Base-by-base conservation (phyloP, 345 rosid species). In the Citrus glauca region DNA sequence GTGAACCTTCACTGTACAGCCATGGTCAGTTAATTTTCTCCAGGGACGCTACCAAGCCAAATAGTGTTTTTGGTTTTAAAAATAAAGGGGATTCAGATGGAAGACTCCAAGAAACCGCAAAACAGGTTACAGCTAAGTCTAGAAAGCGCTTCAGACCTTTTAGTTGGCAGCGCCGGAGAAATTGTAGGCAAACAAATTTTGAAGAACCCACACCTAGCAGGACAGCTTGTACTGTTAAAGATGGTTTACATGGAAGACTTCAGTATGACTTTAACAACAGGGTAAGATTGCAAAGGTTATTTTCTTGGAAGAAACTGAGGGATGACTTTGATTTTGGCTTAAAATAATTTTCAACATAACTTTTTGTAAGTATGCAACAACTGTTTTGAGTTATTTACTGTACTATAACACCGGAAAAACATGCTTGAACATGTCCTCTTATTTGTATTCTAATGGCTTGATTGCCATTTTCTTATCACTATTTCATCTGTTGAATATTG, bases 151-250 rank as follows among this genome's bases (percentile, higher is more conserved):
- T 62, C 55, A 81, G 88, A 76, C 77, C 82, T 6, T 81, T 83
- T 79, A 79, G 73, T 50, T 79, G 88, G 89, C 87, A 84, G 80
- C 86, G 86, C 20, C 3, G 11, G 64, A 86, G 74, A 74, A 84
- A 66, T 78, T 76, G 33, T 55, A 82, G 71, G 68, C 57, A 24
- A 57, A 28, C 72, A 57, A 75, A 64, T 76, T 53, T 42, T 62
- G 80, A 77, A 76, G 80, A 72, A 75, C 48, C 55, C 73, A 66
- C 27, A 71, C 33, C 56, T 75, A 53, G 42, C 10, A 4, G 45
- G 22, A 53, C 32, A 50, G n/a, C 38, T 37, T 53, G 27, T 62
- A 64, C 22, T 35, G 73, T 57, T 37, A 70, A 64, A 62, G 74
- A 57, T 55, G 13, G 32, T 60, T 35, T 40, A 27, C 28, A 48